phyloP scores from a whole-genome alignment of 441 rosid genomes.

The Adansonia grandidieri region DNA sequence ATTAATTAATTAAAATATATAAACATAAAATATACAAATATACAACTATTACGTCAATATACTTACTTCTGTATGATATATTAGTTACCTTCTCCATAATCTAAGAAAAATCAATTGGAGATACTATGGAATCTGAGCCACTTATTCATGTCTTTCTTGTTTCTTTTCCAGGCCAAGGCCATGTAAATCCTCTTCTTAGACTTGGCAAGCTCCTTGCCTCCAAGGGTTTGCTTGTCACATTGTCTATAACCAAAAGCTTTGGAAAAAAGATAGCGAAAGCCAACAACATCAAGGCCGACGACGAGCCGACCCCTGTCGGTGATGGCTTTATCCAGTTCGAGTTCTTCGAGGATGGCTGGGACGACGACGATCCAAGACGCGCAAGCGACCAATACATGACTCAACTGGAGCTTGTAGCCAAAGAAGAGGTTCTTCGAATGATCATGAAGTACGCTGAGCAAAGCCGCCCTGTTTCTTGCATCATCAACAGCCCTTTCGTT shows the following conservation, averaged over 20 bases:
- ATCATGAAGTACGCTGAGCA: constrained; percentile 46
- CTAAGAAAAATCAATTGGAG: too few species aligned
- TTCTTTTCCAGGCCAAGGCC: constrained; percentile 79
- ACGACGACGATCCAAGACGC: constrained; percentile 56
- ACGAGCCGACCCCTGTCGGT: constrained; percentile 51
- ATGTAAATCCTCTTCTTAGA: constrained; percentile 74
- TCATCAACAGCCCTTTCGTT: constrained; percentile 75
- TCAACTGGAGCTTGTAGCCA: constrained; percentile 62
- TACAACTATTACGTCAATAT: too few species aligned
- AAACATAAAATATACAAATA: too few species aligned
- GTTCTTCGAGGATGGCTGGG: constrained; percentile 65
- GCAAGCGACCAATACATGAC: constrained; percentile 41
- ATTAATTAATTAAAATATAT: too few species aligned
- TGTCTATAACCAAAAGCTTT: constrained; percentile 50
- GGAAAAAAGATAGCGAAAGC: constrained; percentile 58
- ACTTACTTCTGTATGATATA: too few species aligned
- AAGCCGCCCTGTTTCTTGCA: constrained; percentile 65
- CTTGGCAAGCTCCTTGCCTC: constrained; percentile 79
- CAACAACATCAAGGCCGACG: constrained; percentile 35
- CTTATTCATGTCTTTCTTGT: constrained; percentile 67
- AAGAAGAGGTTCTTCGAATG: constrained; percentile 47
- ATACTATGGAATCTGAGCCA: constrained; percentile 43
- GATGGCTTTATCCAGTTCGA: constrained; percentile 68
- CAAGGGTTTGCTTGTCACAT: constrained; percentile 70
- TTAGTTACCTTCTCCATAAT: too few species aligned